Conservation (phyloP, 1,284 basidiomycete genomes). For the Prillingera fragicola region DNA sequence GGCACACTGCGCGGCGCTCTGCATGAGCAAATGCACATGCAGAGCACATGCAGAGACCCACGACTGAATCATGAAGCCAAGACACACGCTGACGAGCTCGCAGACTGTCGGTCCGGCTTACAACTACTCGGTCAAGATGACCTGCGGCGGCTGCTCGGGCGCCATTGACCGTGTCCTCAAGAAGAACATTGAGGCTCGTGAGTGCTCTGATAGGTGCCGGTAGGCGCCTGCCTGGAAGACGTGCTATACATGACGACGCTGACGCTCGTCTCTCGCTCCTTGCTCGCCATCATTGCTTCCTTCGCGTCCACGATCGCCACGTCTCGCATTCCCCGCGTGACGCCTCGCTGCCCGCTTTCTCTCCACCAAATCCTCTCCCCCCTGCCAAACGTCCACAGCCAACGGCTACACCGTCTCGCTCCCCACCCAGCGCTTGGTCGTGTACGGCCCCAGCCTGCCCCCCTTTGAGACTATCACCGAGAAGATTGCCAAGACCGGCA, state of each 20-base stretch:
- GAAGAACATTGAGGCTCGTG: constrained; percentile 44
- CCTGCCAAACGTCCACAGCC: constrained; percentile 19
- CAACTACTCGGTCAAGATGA: constrained; percentile 47
- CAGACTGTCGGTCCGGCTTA: constrained; percentile 35
- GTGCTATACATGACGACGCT: background rate
- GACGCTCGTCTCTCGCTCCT: background rate
- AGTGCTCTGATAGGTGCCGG: constrained; percentile 15
- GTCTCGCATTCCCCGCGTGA: background rate
- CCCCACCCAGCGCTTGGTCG: constrained; percentile 36
- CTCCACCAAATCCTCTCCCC: background rate
- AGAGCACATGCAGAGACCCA: too few species aligned
- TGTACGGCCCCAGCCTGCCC: constrained; percentile 44
- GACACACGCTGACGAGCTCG: background rate
- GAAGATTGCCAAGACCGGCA: constrained; percentile 48
- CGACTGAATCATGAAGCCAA: too few species aligned
- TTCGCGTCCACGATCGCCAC: background rate
- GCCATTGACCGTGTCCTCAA: constrained; percentile 45
- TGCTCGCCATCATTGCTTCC: background rate
- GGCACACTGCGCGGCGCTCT: too few species aligned
- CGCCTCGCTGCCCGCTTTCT: too few species aligned
- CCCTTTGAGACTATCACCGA: constrained; percentile 39
- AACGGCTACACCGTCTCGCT: constrained; percentile 44
- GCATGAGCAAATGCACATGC: too few species aligned
- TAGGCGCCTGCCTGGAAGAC: background rate
- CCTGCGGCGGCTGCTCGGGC: constrained; percentile 47